Evolutionary conservation across 169 alveolate species (phyloP), one percentile per base, ranked within the genome.

Genomic region (Plasmodium coatneyi): DNA sequence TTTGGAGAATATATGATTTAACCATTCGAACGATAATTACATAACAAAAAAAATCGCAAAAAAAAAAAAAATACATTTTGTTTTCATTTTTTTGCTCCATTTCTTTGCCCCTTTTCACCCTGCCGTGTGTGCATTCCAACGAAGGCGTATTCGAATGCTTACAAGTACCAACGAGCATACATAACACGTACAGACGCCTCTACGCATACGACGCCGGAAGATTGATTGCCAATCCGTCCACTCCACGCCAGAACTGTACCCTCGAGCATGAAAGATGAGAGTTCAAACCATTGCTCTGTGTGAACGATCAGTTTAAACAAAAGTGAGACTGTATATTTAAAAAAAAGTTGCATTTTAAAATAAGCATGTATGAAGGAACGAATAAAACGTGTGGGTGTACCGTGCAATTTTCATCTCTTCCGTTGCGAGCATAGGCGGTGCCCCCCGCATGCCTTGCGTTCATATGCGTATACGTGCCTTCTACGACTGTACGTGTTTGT

Each of bases 111-210:
- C 60, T 16, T 14, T 49, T 49, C 60, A 49, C 60, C 25, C 74
- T 7, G n/a, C 76, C 41, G 36, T 66, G 76, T 10, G 30, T 66
- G 76, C 36, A 66, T 66, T 22, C 76, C 41, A 66, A 66, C 41
- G 76, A 66, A 25, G 14, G 30, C 76, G 6, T 25, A 66, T 28
- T 66, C 76, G 22, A 66, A 66, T 66, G 76, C 76, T 66, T 66
- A 66, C 16, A 66, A 22, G 76, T 66, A 66, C 76, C 36, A 66
- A 66, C 76, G 41, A 16, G 76, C 76, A 66, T 66, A 66, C 76
- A 66, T n/a, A 49, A 66, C 36, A 66, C 19, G 76, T 66, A 28
- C 60, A 49, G 60, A 16, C 60, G 36, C 41, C 76, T 66, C 36
- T 12, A 49, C 7, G 22, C 60, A 49, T 22, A 14, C 60, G 36